Evolutionary conservation across 75 land plant species (phyloP).

Genomic region (Pseudotsuga menziesii): DNA sequence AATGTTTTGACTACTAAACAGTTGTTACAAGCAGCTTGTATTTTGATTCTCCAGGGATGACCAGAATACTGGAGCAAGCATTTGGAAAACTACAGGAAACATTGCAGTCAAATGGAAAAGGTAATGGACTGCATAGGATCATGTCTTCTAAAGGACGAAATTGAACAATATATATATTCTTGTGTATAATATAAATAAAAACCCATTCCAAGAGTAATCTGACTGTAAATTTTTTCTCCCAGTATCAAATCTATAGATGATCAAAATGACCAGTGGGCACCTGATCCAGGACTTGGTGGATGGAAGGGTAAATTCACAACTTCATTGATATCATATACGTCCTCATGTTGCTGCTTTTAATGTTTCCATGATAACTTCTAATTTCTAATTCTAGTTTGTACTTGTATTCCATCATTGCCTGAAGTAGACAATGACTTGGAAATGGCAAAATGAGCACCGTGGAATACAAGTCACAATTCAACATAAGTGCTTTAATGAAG

Average conservation of each 20-base stretch:
- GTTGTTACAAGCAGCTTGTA: too few species aligned
- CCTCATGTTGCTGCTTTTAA: not conserved
- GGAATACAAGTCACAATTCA: constrained; percentile 85
- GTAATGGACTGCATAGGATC: too few species aligned
- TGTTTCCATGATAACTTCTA: not conserved
- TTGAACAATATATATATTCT: too few species aligned
- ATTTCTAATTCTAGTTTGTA: not conserved
- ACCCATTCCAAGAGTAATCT: constrained; percentile 38
- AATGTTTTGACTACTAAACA: too few species aligned
- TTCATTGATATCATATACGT: constrained; percentile 22
- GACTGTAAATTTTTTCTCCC: constrained; percentile 26
- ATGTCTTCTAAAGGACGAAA: too few species aligned
- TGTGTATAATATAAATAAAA: constrained; percentile 14
- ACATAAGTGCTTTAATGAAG: constrained; percentile 87
- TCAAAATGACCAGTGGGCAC: constrained; percentile 41
- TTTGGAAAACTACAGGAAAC: too few species aligned
- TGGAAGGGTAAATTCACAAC: constrained; percentile 29
- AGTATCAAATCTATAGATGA: too few species aligned
- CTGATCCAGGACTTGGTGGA: constrained; percentile 67
- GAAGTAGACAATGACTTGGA: constrained; percentile 88
- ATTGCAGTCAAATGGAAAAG: too few species aligned
- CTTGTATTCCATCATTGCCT: not conserved
- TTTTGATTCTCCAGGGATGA: too few species aligned
- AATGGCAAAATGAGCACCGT: constrained; percentile 81
- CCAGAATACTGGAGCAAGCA: too few species aligned